Conservation (phyloP, 2,329 filamentous ascomycete species). For the Nectriaceae sp. region DNA sequence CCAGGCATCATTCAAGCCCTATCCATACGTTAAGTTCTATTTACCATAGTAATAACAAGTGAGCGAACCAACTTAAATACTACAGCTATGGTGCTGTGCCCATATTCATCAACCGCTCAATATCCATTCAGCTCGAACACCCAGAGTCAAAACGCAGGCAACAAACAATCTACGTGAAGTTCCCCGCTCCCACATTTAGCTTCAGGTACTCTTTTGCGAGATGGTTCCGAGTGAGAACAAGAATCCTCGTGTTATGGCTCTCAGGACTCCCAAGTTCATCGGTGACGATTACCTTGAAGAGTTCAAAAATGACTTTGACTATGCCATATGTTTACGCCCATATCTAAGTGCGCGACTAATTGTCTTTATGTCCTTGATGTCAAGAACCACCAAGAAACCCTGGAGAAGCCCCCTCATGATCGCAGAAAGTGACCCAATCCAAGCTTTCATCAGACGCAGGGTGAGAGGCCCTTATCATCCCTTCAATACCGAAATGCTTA, state of each 20-base stretch:
- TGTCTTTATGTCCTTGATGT: constrained; percentile 34
- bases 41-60: too few relatives aligned
- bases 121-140: too few relatives aligned
- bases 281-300: constrained; percentile 41
- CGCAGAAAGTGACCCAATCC: constrained; percentile 40
- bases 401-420: constrained; percentile 39
- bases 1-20: too few relatives aligned
- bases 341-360: not conserved
- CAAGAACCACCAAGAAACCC: constrained; percentile 36
- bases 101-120: too few relatives aligned
- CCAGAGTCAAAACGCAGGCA: too few relatives aligned
- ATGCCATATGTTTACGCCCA: constrained; percentile 33
- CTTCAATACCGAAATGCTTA: constrained; percentile 47
- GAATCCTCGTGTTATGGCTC: constrained; percentile 43
- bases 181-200: too few relatives aligned
- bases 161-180: too few relatives aligned
- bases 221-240: not conserved
- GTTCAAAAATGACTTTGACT: constrained; percentile 41
- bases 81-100: too few relatives aligned
- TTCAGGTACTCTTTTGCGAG: too few relatives aligned
- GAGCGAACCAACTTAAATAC: too few relatives aligned
- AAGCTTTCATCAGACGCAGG: constrained; percentile 52
- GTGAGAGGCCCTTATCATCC: constrained; percentile 50
- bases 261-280: constrained; percentile 42
- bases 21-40: too few relatives aligned